Base-by-base conservation (phyloP, 2,329 filamentous ascomycete species). In the Didymosphaeria variabile region DNA sequence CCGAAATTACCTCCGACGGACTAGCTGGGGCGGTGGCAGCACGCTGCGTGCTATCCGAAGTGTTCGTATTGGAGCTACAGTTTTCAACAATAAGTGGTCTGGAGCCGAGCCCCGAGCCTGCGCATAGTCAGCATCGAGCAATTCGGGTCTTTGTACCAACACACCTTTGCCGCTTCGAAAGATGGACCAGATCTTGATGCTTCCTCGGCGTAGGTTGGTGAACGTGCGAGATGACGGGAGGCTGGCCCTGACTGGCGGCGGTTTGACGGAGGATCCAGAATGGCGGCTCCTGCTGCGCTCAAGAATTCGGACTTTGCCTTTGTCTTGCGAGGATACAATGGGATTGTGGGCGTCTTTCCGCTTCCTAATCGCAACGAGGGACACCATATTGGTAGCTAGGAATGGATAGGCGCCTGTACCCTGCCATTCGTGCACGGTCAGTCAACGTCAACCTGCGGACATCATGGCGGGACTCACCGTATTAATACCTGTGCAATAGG, bases 131-230 rank as follows among this genome's bases (percentile, higher is more conserved):
- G 57, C 36, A 50, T 47, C 9, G 15, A 40, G 34, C 15, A 31
- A 10, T 4, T 10, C 17, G 2, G n/a, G 19, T 15, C n/a, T 12
- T 8, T 23, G 21, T 12, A 26, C 13, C 15, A 15, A 38, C 47
- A 49, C 66, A 72, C 76, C 69, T 67, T 75, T 77, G 34, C 67
- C 66, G 57, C 62, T 69, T n/a, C 74, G 70, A 44, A 78, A 76
- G 51, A 77, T 69, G 10, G 76, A 77, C 52, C 77, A 67, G 52
- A 78, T 68, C 59, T 67, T 75, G 55, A 77, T 55, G 59, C 74
- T 72, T 54, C 72, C 69, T 44, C 69, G 69, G 19, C 75, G 74
- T 29, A 78, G 55, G 31, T 68, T 72, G 34, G 59, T 70, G 45
- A 77, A 67, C 17, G 72, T 69, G 21, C 70, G 69, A 31, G 64